A percentile compares a stretch with the other conserved stretches of the same genome.
These are phyloP conservation scores for Apophysomyces trapeziformis DNA, from an alignment of 371 early-diverging fungal species.

Conservation along the genomic window DNA sequence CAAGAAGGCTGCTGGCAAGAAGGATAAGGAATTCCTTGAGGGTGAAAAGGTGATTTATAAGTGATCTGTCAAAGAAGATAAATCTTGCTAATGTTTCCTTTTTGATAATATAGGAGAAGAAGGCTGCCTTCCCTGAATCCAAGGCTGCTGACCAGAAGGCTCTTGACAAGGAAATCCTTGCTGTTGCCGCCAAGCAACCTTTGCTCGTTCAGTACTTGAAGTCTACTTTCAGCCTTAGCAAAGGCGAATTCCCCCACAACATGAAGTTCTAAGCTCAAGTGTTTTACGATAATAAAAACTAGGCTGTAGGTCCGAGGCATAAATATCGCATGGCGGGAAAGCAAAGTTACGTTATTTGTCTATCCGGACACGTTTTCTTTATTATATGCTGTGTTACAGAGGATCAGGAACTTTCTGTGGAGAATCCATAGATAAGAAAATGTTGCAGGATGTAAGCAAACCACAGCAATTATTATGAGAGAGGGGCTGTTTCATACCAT, in stretches of 20 bases:
- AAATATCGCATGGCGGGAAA: background rate
- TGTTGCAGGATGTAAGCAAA: background rate
- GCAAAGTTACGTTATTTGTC: slow-evolving; percentile 3
- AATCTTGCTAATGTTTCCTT: background rate
- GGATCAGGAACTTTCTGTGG: no score
- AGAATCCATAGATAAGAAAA: no score
- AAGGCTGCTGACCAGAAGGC: slow-evolving; percentile 87
- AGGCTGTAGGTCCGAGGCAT: slow-evolving; percentile 10
- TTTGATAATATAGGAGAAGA: slow-evolving; percentile 38
- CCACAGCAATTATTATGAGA: background rate
- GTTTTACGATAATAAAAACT: slow-evolving; percentile 5
- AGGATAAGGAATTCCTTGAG: slow-evolving; percentile 89
- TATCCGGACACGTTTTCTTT: background rate
- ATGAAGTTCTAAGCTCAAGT: slow-evolving; percentile 82
- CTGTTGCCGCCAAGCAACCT: slow-evolving; percentile 83
- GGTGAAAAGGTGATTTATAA: slow-evolving; percentile 57
- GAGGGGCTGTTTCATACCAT: background rate
- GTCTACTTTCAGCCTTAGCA: slow-evolving; percentile 85
- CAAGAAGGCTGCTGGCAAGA: slow-evolving; percentile 73
- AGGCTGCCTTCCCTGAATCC: slow-evolving; percentile 69
- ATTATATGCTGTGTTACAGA: background rate
- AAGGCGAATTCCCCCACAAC: slow-evolving; percentile 95
- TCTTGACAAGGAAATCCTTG: slow-evolving; percentile 84
- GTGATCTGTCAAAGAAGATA: background rate
- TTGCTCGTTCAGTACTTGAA: slow-evolving; percentile 86